Base-by-base conservation (phyloP, 768 basidiomycete species). In the Lentinula detonsa region DNA sequence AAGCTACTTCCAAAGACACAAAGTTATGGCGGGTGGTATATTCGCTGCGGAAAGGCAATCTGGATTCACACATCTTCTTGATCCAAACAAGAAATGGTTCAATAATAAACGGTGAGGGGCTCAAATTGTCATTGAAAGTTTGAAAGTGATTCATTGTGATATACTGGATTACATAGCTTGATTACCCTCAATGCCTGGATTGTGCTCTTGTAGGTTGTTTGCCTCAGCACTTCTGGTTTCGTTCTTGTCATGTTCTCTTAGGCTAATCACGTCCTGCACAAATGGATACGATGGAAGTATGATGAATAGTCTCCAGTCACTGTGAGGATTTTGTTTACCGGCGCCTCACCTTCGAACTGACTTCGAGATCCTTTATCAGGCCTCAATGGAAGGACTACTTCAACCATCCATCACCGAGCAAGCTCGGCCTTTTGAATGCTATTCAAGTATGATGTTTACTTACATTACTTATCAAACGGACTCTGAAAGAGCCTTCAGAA, bases 221-320 rank as follows among this genome's bases (percentile, higher is more conserved):
- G 15, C 10, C 39, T 11, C 5, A 31, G 21, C n/a, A 5, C 15
- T 15, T 43, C 0, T 45, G 5, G 8, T 23, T 7, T 21, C 15
- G 7, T 52, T 31, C 28, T 18, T 10, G 6, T 43, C 15, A n/a
- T 16, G 16, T 9, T 39, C 18, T 21, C 4, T 11, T 23, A 65
- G 64, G 39, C 75, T 83, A 46, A 78, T 83, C 61, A 81, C 81
- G 3, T 78, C 81, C 23, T 79, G 76, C 5, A 81, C 77, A 8
- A 81, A 77, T 66, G 81, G 82, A 16, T 83, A 76, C 65, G 82
- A 82, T 60, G 78, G 80, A 33, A 78, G 75, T 62, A 73, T 82
- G 73, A 79, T 82, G 80, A 82, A 84, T 67, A 78, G 80, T 60
- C 72, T 85, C 50, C 83, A 85, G 71, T 72, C 74, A n/a, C 73